Evolutionary conservation across 345 rosid genomes (phyloP).

Genomic region (Punica granatum): DNA sequence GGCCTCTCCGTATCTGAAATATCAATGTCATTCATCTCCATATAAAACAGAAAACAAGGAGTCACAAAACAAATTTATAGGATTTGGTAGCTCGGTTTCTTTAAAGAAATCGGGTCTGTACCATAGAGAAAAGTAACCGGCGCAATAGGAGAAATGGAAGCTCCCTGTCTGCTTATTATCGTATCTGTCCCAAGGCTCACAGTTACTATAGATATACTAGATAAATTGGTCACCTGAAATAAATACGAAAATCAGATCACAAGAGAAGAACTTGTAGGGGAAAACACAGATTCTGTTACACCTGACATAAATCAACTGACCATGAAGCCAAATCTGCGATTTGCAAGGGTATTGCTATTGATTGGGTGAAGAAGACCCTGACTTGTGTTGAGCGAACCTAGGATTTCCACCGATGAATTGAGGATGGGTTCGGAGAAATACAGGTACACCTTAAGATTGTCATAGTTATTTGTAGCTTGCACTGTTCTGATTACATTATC

Average conservation of each 20-base stretch:
- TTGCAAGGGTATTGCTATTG: slow-evolving; percentile 40
- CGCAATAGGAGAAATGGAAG: slow-evolving; percentile 60
- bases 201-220: slow-evolving; percentile 47
- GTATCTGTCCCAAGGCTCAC: slow-evolving; percentile 36
- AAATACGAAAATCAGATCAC: background rate
- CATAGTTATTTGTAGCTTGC: slow-evolving; percentile 63
- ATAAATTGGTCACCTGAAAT: slow-evolving; percentile 55
- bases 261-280: background rate
- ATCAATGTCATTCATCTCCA: slow-evolving; percentile 10
- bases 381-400: slow-evolving; percentile 38
- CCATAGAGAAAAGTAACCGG: slow-evolving; percentile 85
- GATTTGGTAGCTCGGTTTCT: background rate
- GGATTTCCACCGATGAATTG: slow-evolving; percentile 61
- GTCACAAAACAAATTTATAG: background rate
- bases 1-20: slow-evolving; percentile 81
- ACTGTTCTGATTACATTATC: slow-evolving; percentile 54
- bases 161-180: slow-evolving; percentile 66
- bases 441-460: slow-evolving; percentile 56
- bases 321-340: slow-evolving; percentile 75
- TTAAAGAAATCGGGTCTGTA: slow-evolving; percentile 10
- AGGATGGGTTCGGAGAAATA: slow-evolving; percentile 76
- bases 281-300: background rate
- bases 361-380: slow-evolving; percentile 58
- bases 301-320: slow-evolving; percentile 21
- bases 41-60: slow-evolving; percentile 6